Evolutionary conservation across 2,329 filamentous ascomycete species (phyloP), one percentile per base, ranked within the genome.

Genomic region (Scedosporium apiospermum): DNA sequence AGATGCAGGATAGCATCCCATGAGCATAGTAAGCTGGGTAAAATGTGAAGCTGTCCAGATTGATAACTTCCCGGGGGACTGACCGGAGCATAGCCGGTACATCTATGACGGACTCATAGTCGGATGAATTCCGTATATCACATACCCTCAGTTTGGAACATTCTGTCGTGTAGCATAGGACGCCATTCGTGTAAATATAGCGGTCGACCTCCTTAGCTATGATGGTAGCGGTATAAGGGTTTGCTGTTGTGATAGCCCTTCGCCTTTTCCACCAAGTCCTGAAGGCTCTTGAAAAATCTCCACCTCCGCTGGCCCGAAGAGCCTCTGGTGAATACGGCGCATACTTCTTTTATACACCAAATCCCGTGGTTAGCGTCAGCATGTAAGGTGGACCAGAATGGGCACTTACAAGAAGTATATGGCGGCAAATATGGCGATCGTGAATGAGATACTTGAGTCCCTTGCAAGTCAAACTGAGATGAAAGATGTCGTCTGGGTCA

Each of bases 111-210:
- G 79, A 73, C 67, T 90, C 87, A 10, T 72, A 67, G 23, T 69
- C 70, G 2, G 74, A 75, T 0, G 78, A 77, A 6, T 70, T 68
- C 66, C 84, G 81, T 18, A 90, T 73, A 64, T 88, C 77, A 58
- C 88, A 75, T 27, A 90, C 71, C 3, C 83, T 81, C 27, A 92
- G 76, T 58, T 70, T 68, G 64, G 70, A 60, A 42, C 68, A 64
- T 51, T 79, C 77, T 49, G 78, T 70, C 10, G 83, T 79, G 69
- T 91, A 88, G 67, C 87, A 90, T 16, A 92, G 74, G 10, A 83
- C 77, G 5, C 88, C 87, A 63, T 84, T 79, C 18, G 77, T 76
- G 69, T 88, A 91, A 1, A 86, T 71, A 71, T 87, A 90, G 3
- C 78, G 77, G 26, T 84, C 80, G 3, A 81, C 86, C 61, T 53